phyloP scores from a whole-genome alignment of 177 flowering plant genomes.

The Viscum album region DNA sequence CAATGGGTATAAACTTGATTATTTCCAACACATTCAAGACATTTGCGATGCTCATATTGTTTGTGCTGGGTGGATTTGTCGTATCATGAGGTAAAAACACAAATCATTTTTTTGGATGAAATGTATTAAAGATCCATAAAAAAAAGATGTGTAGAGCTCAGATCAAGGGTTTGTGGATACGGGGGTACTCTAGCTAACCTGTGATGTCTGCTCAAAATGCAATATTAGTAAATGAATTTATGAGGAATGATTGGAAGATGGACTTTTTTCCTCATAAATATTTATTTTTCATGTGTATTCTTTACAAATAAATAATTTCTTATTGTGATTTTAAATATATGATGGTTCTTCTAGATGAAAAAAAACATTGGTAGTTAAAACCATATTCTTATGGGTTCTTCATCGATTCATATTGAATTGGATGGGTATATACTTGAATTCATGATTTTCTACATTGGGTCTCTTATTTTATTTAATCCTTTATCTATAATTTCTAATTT shows the following conservation, averaged over 20 bases:
- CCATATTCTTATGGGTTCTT: background rate
- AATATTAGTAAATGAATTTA: background rate
- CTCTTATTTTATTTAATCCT: background rate
- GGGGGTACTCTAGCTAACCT: conserved; percentile 5
- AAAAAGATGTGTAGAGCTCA: background rate
- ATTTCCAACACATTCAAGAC: conserved; percentile 2
- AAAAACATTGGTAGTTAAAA: background rate
- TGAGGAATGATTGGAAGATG: background rate
- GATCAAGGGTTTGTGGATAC: conserved; percentile 1
- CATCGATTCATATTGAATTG: background rate
- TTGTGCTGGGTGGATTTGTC: conserved; percentile 4
- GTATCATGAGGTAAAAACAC: background rate
- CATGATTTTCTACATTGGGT: background rate
- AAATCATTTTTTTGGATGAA: background rate
- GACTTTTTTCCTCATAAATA: background rate
- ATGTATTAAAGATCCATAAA: background rate
- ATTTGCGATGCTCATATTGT: background rate
- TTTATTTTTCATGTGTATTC: background rate
- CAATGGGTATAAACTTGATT: conserved; percentile 3
- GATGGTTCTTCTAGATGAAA: background rate
- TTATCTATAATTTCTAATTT: background rate
- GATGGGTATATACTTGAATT: background rate
- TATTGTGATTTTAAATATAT: background rate
- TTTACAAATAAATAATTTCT: background rate
- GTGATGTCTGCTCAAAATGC: conserved; percentile 4